A percentile compares a stretch with the other conserved stretches of the same genome.
Evolutionary conservation across 331 rosid species (phyloP).

Genomic region (Quercus phellos): DNA sequence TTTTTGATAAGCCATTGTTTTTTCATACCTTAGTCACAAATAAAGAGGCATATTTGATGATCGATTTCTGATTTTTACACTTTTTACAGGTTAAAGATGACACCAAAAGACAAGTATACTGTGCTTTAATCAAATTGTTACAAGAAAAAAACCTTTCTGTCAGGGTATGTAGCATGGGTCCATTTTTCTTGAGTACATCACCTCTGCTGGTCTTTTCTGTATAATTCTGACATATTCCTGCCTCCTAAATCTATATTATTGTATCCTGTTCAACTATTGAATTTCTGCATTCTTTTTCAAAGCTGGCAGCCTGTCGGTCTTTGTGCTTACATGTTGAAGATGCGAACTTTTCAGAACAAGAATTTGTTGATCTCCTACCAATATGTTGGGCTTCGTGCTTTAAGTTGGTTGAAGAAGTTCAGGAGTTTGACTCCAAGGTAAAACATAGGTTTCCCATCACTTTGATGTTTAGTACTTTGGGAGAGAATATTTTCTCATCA

Average conservation of each 20-base stretch:
- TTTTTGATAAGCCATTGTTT: not conserved
- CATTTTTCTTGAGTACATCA: slow-evolving; percentile 9
- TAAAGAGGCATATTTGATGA: not conserved
- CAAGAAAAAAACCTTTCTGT: slow-evolving; percentile 83
- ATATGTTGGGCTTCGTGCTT: slow-evolving; percentile 91
- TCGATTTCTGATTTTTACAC: slow-evolving; percentile 12
- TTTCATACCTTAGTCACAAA: slow-evolving; percentile 8
- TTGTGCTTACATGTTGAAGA: slow-evolving; percentile 83
- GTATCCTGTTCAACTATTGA: slow-evolving; percentile 25
- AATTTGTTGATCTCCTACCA: slow-evolving; percentile 83
- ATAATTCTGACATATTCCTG: slow-evolving; percentile 4
- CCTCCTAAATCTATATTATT: not conserved
- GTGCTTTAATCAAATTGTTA: slow-evolving; percentile 77
- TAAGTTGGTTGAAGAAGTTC: slow-evolving; percentile 78
- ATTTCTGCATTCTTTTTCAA: slow-evolving; percentile 28
- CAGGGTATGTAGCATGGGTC: slow-evolving; percentile 47
- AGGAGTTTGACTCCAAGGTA: slow-evolving; percentile 98
- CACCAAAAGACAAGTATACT: slow-evolving; percentile 84
- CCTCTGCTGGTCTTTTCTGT: slow-evolving; percentile 18
- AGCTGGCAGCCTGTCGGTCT: slow-evolving; percentile 97
- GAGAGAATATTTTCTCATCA: not conserved
- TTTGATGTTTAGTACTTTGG: not conserved
- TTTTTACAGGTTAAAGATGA: slow-evolving; percentile 76
- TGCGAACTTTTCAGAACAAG: slow-evolving; percentile 80
- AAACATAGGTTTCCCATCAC: slow-evolving; percentile 13